phyloP scores from a whole-genome alignment of 1,284 basidiomycete species.

The Pulveroboletus sp. region DNA sequence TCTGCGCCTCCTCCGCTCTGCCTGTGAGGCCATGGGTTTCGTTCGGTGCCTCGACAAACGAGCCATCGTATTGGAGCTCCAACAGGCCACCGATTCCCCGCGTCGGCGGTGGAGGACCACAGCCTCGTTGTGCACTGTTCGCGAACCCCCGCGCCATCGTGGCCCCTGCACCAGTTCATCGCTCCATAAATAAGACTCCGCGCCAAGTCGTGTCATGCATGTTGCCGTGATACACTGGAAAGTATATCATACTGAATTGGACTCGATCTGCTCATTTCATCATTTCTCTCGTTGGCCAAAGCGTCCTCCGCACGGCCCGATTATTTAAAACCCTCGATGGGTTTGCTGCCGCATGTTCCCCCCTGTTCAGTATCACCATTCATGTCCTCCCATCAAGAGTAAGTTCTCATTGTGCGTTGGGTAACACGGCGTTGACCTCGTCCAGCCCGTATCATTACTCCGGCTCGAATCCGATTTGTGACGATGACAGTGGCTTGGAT shows the following conservation, averaged over 20 bases:
- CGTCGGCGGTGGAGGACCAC: conserved; percentile 23
- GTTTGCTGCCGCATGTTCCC: conserved; percentile 4
- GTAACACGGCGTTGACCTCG: conserved; percentile 4
- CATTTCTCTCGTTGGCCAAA: conserved; percentile 24
- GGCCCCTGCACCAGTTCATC: conserved; percentile 1
- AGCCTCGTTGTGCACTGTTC: conserved; percentile 19
- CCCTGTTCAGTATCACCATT: conserved; percentile 2
- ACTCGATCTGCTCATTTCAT: conserved; percentile 24
- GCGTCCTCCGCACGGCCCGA: conserved; percentile 12
- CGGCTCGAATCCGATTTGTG: background rate
- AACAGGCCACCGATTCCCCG: conserved; percentile 3
- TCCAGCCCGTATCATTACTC: conserved; percentile 11
- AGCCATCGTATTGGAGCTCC: background rate
- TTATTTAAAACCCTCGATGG: conserved; percentile 27
- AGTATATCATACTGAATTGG: conserved; percentile 24
- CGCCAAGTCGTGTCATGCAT: background rate
- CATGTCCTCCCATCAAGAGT: conserved; percentile 26
- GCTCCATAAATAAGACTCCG: conserved; percentile 13
- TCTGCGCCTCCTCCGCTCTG: conserved; percentile 19
- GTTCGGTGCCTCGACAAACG: conserved; percentile 1
- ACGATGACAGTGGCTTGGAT: conserved; percentile 7
- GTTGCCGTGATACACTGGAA: conserved; percentile 36
- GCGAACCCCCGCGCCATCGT: conserved; percentile 9
- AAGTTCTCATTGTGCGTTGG: conserved; percentile 1
- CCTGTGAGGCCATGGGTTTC: background rate